Conservation (phyloP, 106 monocot genomes). For the Hemerocallis citrina region DNA sequence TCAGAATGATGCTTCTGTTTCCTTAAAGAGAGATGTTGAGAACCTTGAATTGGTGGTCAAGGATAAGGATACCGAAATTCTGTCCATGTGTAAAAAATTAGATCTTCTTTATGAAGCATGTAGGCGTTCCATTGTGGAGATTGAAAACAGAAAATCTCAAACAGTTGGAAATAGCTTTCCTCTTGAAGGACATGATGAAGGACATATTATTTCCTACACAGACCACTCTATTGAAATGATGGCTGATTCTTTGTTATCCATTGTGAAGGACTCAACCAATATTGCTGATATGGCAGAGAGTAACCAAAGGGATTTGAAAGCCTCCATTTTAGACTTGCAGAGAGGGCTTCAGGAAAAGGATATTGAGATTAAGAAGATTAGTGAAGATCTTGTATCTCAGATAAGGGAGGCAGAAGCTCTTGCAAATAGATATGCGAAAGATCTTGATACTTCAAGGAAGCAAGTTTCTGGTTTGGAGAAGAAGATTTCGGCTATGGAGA, state of each 20-base stretch:
- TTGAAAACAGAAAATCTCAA: conserved; percentile 32
- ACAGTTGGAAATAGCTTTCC: conserved; percentile 9
- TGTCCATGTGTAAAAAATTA: conserved; percentile 27
- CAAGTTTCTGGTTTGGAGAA: conserved; percentile 44
- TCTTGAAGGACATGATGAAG: conserved; percentile 12
- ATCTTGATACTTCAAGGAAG: conserved; percentile 56
- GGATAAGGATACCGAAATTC: conserved; percentile 56
- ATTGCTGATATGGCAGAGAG: conserved; percentile 18
- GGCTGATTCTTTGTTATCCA: conserved; percentile 36
- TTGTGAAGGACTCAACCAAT: conserved; percentile 24
- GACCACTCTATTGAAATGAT: conserved; percentile 38
- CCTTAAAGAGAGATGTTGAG: conserved; percentile 28
- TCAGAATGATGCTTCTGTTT: conserved; percentile 32
- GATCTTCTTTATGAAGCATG: conserved; percentile 67
- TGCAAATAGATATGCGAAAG: conserved; percentile 30
- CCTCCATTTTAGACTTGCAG: conserved; percentile 51
- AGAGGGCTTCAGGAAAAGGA: conserved; percentile 74
- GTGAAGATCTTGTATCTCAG: conserved; percentile 71
- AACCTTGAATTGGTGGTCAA: conserved; percentile 28
- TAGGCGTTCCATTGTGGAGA: conserved; percentile 41
- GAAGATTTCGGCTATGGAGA: conserved; percentile 32
- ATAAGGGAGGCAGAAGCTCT: conserved; percentile 63
- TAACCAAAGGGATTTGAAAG: conserved; percentile 46
- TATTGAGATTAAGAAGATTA: conserved; percentile 49
- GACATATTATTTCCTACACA: conserved; percentile 9